phyloP scores from a whole-genome alignment of 2,329 filamentous ascomycete species.

The Phialophora expanda region DNA sequence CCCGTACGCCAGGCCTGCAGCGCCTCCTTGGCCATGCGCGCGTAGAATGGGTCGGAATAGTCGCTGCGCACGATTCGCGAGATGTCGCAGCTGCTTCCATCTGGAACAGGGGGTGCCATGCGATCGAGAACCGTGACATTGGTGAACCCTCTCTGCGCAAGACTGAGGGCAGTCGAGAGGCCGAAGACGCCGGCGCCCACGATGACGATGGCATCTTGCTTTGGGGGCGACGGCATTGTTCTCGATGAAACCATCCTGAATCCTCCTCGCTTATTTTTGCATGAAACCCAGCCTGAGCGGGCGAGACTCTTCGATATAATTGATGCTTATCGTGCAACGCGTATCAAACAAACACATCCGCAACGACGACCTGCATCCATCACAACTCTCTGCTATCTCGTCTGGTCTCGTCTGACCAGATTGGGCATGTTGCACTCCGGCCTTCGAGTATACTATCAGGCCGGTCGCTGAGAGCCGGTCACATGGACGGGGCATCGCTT shows the following conservation, averaged over 20 bases:
- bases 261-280: background rate
- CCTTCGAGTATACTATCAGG: background rate
- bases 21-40: slow-evolving; percentile 43
- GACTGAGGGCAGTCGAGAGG: slow-evolving; percentile 51
- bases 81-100: slow-evolving; percentile 45
- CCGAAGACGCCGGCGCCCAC: slow-evolving; percentile 61
- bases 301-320: background rate
- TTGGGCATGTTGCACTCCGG: background rate
- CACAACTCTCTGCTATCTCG: background rate
- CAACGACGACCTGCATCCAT: background rate
- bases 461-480: background rate
- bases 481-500: background rate
- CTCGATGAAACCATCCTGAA: background rate
- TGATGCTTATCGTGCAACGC: background rate
- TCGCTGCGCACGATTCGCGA: slow-evolving; percentile 45
- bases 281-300: background rate
- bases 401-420: background rate
- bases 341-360: no score
- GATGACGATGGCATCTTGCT: slow-evolving; percentile 42
- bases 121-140: slow-evolving; percentile 56
- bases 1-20: slow-evolving; percentile 30
- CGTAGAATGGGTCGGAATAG: slow-evolving; percentile 43
- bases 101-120: slow-evolving; percentile 34
- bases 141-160: slow-evolving; percentile 51
- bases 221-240: background rate